phyloP scores from a whole-genome alignment of 257 asterid species.

The Solanum piurae region DNA sequence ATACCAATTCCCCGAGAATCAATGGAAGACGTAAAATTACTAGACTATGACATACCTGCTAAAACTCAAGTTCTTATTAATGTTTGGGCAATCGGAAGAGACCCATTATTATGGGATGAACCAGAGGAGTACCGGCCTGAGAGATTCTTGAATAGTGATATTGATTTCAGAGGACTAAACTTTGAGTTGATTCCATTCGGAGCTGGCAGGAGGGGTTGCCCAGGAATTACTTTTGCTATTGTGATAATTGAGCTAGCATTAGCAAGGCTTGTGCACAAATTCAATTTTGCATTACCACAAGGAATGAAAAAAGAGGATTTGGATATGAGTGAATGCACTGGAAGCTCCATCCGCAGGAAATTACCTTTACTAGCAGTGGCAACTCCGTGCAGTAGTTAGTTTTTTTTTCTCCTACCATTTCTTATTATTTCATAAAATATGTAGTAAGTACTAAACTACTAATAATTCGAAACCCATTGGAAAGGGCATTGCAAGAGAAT shows the following conservation, averaged over 20 bases:
- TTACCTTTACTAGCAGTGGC: slow-evolving; percentile 21
- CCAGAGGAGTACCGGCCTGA: neutral
- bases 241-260: slow-evolving; percentile 19
- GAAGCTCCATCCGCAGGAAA: slow-evolving; percentile 15
- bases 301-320: slow-evolving; percentile 11
- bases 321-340: slow-evolving; percentile 35
- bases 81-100: too few species aligned
- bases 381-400: neutral
- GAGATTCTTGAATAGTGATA: neutral
- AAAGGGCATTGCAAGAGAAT: neutral
- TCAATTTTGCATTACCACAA: slow-evolving; percentile 20
- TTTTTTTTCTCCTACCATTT: neutral
- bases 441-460: too few species aligned
- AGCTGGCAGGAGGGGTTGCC: neutral
- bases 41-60: too few species aligned
- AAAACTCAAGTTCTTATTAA: too few species aligned
- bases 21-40: too few species aligned
- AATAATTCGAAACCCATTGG: neutral
- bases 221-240: neutral
- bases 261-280: slow-evolving; percentile 27
- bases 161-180: neutral
- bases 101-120: neutral
- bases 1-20: too few species aligned
- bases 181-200: neutral
- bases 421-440: too few species aligned